Evolutionary conservation across 192 early-diverging fungal genomes (phyloP), one percentile per base, ranked within the genome.

Genomic region (Physocladia obscura): DNA sequence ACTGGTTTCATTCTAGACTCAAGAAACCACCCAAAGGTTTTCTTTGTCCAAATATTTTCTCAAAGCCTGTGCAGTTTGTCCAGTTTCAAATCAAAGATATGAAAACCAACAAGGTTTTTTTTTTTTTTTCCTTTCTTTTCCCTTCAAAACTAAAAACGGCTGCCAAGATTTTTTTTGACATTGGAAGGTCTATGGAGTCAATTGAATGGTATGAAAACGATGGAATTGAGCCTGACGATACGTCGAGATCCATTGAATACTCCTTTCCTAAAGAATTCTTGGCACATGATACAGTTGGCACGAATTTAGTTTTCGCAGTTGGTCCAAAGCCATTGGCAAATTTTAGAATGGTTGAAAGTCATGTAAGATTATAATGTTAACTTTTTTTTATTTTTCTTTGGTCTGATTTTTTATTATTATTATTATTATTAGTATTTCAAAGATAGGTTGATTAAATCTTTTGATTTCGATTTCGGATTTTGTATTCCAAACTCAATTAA

Each of bases 381-480:
- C n/a, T n/a, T n/a, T n/a, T n/a, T n/a, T n/a, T n/a, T n/a, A n/a
- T n/a, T n/a, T n/a, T n/a, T n/a, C n/a, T n/a, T n/a, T n/a, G n/a
- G n/a, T n/a, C n/a, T n/a, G n/a, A 55, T 55, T 55, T 82, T 84
- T 61, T 58, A 77, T 22, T 82, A 84, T 32, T n/a, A n/a, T n/a
- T n/a, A n/a, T n/a, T n/a, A n/a, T n/a, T n/a, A n/a, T n/a, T n/a
- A n/a, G n/a, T 86, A 86, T 65, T 87, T 82, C 48, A 75, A 74
- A 49, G 73, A 77, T 57, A 74, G 70, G 47, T 69, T 87, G 22
- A 48, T 87, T 40, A 80, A 84, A 49, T 76, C 73, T 2, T 87
- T 82, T 70, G 85, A 87, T 40, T 87, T 87, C 55, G 49, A 35
- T 13, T 87, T 87, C 76, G 85, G 85, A 39, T 87, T 84, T 64